phyloP scores from a whole-genome alignment of 176 grass and related monocot species.

The Melocanna baccifera region DNA sequence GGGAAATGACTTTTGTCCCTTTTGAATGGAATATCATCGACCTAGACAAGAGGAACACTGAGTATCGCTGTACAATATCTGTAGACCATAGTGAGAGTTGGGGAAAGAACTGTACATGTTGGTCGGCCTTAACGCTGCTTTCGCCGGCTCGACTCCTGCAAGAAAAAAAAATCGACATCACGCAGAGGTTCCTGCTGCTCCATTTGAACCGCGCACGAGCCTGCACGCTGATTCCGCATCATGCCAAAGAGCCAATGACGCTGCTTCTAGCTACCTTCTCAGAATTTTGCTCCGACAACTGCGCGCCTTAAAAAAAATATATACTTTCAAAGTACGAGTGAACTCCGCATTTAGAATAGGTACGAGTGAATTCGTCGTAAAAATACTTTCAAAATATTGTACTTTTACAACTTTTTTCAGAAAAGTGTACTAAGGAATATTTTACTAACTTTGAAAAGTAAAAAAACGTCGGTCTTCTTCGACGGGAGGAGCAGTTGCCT shows the following conservation, averaged over 20 bases:
- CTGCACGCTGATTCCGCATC: slow-evolving; percentile 39
- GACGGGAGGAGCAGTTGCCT: no score
- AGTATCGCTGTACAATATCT: neutral
- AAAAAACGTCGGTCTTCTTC: no score
- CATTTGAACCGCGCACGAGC: neutral
- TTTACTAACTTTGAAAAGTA: no score
- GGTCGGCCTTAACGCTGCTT: no score
- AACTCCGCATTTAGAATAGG: no score
- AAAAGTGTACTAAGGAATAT: no score
- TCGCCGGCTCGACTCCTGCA: slow-evolving; percentile 50
- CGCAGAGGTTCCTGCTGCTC: slow-evolving; percentile 58
- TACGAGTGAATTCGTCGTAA: no score
- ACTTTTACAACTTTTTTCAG: no score
- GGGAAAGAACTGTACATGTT: no score
- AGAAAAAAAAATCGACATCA: slow-evolving; percentile 78
- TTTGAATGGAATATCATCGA: neutral
- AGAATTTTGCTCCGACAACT: slow-evolving; percentile 27
- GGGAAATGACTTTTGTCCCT: neutral
- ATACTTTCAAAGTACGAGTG: no score
- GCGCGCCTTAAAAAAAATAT: neutral
- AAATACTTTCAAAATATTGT: no score
- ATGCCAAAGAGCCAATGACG: slow-evolving; percentile 48
- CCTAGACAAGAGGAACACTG: neutral
- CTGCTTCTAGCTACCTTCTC: neutral
- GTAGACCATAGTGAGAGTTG: no score